phyloP scores from a whole-genome alignment of 1,139 yeast genomes.

The Zygoascus hellenicus region DNA sequence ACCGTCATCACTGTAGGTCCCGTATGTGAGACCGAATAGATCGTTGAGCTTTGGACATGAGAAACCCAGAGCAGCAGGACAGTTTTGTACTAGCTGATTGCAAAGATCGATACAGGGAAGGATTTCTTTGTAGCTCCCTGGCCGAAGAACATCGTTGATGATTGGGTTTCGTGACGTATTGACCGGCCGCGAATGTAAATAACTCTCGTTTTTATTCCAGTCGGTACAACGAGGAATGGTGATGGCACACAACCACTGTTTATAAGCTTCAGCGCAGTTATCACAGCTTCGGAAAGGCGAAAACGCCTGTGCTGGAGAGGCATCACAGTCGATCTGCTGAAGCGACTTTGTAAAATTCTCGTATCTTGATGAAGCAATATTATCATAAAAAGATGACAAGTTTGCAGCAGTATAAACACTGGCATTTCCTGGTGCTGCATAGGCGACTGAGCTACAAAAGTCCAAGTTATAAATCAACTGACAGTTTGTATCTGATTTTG shows the following conservation, averaged over 20 bases:
- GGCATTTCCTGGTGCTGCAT: conserved; percentile 68
- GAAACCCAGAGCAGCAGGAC: conserved; percentile 75
- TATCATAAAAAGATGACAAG: conserved; percentile 52
- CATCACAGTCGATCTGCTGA: conserved; percentile 73
- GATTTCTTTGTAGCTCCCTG: conserved; percentile 69
- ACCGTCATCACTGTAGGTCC: conserved; percentile 28
- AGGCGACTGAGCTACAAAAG: conserved; percentile 78
- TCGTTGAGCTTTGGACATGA: conserved; percentile 50
- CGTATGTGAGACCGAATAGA: conserved; percentile 25
- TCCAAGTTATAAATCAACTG: conserved; percentile 65
- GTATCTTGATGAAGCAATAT: conserved; percentile 51
- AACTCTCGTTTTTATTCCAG: conserved; percentile 41
- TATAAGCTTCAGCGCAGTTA: conserved; percentile 67
- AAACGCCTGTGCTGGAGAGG: conserved; percentile 58
- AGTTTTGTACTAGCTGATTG: conserved; percentile 68
- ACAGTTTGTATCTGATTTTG: conserved; percentile 53
- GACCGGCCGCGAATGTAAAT: conserved; percentile 44
- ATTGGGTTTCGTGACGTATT: conserved; percentile 58
- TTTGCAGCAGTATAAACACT: conserved; percentile 30
- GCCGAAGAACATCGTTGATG: conserved; percentile 52
- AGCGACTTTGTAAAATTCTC: conserved; percentile 68
- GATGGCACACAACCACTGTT: conserved; percentile 85
- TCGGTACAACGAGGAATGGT: conserved; percentile 82
- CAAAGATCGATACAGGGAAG: conserved; percentile 84
- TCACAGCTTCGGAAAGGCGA: conserved; percentile 70